Evolutionary conservation across 1,284 basidiomycete species (phyloP), one percentile per base, ranked within the genome.

Genomic region (Lignosus rhinocerotis): DNA sequence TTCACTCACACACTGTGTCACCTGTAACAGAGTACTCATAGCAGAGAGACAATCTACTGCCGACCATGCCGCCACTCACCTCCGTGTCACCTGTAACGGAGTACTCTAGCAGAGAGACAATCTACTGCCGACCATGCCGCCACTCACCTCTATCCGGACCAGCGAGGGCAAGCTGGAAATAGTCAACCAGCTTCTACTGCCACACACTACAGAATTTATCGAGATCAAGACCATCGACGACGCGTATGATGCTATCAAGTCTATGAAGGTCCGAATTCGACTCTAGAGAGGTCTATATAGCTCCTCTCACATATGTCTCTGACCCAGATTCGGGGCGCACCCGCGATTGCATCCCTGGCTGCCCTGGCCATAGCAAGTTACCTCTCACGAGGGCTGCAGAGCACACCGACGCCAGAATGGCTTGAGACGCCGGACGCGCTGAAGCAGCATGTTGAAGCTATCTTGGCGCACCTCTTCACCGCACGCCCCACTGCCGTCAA

Each of bases 401-500:
- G 73, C 19, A 69, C 76, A 0, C 77, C 81, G 0, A 48, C 65
- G 9, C 83, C 86, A 0, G 76, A 78, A 16, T 85, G 78, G 66
- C 72, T 91, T 42, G 64, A 75, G 6, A 82, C 82, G 2, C 69
- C 80, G 0, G 71, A 75, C 1, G 71, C 76, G 1, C 75, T 94
- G 31, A 75, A 79, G 58, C 70, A 72, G 0, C 75, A 89, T 68
- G 69, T 92, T 56, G 70, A 76, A 44, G 78, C 82, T 0, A 80
- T 85, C 44, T 80, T 94, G 49, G 82, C 86, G 48, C 89, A 86
- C 72, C 82, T 97, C 12, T 86, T 84, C 71, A 92, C 88, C 0
- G 90, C 94, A 3, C 84, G 94, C n/a, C 94, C 94, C 7, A 97
- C 94, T 0, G 94, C 94, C 3, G 94, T 97, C 67, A 96, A 97